These are phyloP conservation scores for Kwoniella mangroviensis DNA, from an alignment of 768 basidiomycete species.

Conservation along the genomic window DNA sequence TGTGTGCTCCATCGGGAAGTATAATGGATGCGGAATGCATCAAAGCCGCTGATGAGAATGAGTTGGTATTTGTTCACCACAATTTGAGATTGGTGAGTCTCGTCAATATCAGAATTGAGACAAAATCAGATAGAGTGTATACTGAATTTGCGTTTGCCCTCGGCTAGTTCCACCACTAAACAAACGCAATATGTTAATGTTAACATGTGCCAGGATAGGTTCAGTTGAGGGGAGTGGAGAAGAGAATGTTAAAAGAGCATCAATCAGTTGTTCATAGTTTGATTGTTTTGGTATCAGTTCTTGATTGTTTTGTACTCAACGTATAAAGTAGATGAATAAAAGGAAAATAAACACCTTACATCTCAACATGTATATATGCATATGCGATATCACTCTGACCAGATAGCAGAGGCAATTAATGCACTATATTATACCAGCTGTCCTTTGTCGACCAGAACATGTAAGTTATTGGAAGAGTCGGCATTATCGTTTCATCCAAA, in stretches of 20 bases:
- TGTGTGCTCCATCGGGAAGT: conserved; percentile 83
- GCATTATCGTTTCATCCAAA: background rate
- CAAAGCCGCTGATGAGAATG: conserved; percentile 92
- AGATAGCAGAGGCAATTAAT: too few species aligned
- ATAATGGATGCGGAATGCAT: conserved; percentile 98
- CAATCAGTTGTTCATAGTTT: background rate
- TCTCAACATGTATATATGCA: conserved; percentile 13
- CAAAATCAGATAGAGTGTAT: background rate
- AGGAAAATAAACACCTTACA: background rate
- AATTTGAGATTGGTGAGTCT: conserved; percentile 81
- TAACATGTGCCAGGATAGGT: background rate
- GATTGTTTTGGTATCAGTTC: background rate
- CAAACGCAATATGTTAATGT: background rate
- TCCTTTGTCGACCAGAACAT: too few species aligned
- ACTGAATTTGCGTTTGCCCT: background rate
- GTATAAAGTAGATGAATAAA: conserved; percentile 5
- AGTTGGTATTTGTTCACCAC: conserved; percentile 89
- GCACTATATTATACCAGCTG: too few species aligned
- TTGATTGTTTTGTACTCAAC: conserved; percentile 9
- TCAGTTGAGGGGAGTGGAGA: background rate
- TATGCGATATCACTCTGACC: background rate
- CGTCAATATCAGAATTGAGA: background rate
- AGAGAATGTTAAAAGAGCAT: background rate
- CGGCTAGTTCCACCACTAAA: conserved; percentile 9
- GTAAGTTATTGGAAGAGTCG: too few species aligned